Evolutionary conservation across 768 basidiomycete genomes (phyloP), one percentile per base, ranked within the genome.

Genomic region (Tulasnella sp.): DNA sequence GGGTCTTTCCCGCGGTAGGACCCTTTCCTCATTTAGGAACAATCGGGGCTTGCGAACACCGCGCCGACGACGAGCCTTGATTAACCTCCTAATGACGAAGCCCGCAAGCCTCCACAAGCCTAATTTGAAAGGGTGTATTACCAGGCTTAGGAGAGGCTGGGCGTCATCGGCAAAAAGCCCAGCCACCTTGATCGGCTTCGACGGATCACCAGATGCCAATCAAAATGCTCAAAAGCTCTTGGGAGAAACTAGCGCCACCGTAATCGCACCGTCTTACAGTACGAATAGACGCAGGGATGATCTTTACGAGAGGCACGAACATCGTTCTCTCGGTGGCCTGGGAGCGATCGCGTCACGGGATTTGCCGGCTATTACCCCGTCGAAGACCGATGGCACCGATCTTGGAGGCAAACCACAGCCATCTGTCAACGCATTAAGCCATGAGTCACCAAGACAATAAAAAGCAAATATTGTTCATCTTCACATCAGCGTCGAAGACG

Each of bases 401-500:
- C 9, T 29, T 1, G 31, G 14, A 64, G 58, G 31, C 29, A 31
- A 64, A 64, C 58, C 58, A 64, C 58, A 64, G 25, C 58, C 49
- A 22, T n/a, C 49, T 19, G 49, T 64, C 58, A 64, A 29, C 58
- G 29, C 31, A 8, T n/a, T 3, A 25, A 31, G 31, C 5, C 31
- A 64, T 64, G 58, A 64, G 25, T 64, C 58, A 64, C 58, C 6
- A 4, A n/a, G 58, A 64, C 58, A 34, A 64, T 64, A 72, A 45
- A 52, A 74, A 74, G 58, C 29, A 67, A 14, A 58, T 93, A 52
- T 89, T 93, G 79, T 91, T 94, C 82, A 89, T 94, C 22, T 87
- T 90, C 81, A 91, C 91, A 40, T 93, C 91, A 67, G 87, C 85
- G 77, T 82, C 88, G 81, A 88, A 86, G 81, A 86, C 86, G 31